Conservation (phyloP, 2,329 filamentous ascomycete species). For the Exophiala xenobiotica region DNA sequence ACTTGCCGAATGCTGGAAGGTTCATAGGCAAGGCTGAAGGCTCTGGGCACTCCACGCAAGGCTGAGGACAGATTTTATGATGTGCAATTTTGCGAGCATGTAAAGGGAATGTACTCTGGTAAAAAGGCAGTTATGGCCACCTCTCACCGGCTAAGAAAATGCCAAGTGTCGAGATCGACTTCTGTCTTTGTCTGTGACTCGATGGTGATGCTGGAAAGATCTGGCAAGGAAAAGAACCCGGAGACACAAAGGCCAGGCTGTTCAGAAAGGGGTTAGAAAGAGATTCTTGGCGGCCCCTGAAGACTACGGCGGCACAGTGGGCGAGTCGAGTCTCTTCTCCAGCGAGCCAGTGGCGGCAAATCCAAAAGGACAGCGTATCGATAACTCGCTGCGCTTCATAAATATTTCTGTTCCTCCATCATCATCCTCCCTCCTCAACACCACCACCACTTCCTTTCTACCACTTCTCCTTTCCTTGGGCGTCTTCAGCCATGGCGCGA, state of each 20-base stretch:
- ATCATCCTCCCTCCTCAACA: conserved; percentile 6
- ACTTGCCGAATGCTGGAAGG: too few relatives aligned
- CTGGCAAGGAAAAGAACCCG: neutral
- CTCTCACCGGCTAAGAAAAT: too few relatives aligned
- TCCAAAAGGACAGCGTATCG: conserved; percentile 27
- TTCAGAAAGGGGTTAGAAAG: conserved; percentile 3
- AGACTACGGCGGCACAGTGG: too few relatives aligned
- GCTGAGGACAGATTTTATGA: neutral
- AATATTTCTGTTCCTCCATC: conserved; percentile 22
- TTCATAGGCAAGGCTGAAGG: conserved; percentile 3
- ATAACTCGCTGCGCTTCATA: conserved; percentile 20
- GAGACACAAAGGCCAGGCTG: neutral
- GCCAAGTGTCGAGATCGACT: too few relatives aligned
- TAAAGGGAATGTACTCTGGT: too few relatives aligned
- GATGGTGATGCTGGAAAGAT: neutral
- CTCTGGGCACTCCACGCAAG: conserved; percentile 3
- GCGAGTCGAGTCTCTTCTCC: too few relatives aligned
- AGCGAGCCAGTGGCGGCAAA: conserved; percentile 2
- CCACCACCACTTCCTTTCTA: conserved; percentile 6
- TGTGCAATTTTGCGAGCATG: neutral
- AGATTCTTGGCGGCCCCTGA: neutral
- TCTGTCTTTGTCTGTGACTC: neutral
- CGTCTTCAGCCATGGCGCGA: conserved; percentile 27
- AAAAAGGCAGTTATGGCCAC: neutral
- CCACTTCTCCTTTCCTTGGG: neutral